Percentiles rank a stretch among this genome's conserved stretches.
Conservation (phyloP, 2,329 filamentous ascomycete species). For the Aspergillus niger region DNA sequence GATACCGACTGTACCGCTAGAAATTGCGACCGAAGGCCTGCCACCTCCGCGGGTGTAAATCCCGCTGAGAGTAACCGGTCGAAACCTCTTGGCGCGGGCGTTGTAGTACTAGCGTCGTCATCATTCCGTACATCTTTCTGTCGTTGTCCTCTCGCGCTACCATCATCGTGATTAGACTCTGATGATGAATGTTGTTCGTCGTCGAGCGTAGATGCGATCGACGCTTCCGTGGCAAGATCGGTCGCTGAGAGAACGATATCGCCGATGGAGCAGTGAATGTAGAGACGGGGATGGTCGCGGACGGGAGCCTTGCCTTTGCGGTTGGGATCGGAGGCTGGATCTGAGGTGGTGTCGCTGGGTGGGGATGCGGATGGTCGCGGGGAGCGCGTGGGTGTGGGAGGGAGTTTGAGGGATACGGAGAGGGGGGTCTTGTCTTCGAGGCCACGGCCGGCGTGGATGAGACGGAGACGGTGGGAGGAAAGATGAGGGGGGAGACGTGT, state of each 20-base stretch:
- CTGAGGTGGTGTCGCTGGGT: constrained; percentile 21
- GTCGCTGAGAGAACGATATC: constrained; percentile 66
- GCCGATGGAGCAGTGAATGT: constrained; percentile 92
- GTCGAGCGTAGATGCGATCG: constrained; percentile 32
- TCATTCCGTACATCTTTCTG: constrained; percentile 14
- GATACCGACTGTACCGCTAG: constrained; percentile 77
- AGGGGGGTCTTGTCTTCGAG: constrained; percentile 74
- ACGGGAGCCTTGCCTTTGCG: constrained; percentile 70
- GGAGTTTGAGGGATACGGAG: constrained; percentile 65
- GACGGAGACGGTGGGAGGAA: constrained; percentile 71
- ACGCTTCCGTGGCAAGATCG: constrained; percentile 70
- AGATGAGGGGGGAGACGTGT: constrained; percentile 64
- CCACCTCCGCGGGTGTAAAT: constrained; percentile 80
- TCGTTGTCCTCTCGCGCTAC: constrained; percentile 16
- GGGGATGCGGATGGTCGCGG: constrained; percentile 22
- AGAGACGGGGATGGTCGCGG: constrained; percentile 63
- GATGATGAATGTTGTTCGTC: constrained; percentile 18
- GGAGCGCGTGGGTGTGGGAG: constrained; percentile 56
- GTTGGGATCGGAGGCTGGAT: constrained; percentile 18
- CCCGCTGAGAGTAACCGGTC: constrained; percentile 80
- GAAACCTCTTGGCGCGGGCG: constrained; percentile 73
- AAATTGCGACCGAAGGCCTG: constrained; percentile 84
- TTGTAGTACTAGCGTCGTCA: constrained; percentile 43
- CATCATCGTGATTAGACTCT: not conserved
- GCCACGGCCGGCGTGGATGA: constrained; percentile 88